A percentile compares a stretch with the other conserved stretches of the same genome.
Conservation (phyloP, 208 protist genomes). For the Leishmania aethiopica region DNA sequence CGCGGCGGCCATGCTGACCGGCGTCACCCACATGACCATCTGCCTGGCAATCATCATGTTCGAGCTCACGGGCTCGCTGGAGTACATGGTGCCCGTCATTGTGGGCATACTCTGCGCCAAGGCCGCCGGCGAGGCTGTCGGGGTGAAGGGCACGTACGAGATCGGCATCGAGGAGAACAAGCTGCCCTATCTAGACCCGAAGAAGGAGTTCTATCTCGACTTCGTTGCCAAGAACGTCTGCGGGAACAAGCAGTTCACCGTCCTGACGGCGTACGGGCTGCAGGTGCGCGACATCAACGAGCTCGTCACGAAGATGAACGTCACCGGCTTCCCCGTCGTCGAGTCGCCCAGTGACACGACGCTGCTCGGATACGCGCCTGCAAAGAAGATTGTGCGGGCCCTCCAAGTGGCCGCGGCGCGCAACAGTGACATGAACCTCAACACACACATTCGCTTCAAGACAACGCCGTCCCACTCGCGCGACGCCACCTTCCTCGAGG, state of each 20-base stretch:
- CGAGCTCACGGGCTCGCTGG: slow-evolving; percentile 89
- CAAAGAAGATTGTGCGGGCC: slow-evolving; percentile 58
- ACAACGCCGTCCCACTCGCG: slow-evolving; percentile 23
- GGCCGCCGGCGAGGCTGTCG: slow-evolving; percentile 70
- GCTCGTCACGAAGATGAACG: slow-evolving; percentile 56
- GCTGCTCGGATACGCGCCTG: slow-evolving; percentile 71
- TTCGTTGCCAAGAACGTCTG: slow-evolving; percentile 65
- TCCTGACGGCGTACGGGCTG: slow-evolving; percentile 65
- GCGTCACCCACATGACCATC: slow-evolving; percentile 93
- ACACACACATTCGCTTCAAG: slow-evolving; percentile 56
- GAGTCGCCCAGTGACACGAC: slow-evolving; percentile 55
- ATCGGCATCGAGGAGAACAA: slow-evolving; percentile 77
- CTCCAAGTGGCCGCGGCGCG: slow-evolving; percentile 56
- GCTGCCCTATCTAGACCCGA: slow-evolving; percentile 82
- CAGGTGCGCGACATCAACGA: slow-evolving; percentile 68
- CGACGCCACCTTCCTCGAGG: slow-evolving; percentile 36
- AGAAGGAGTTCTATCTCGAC: slow-evolving; percentile 72
- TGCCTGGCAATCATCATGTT: slow-evolving; percentile 95
- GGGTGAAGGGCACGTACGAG: slow-evolving; percentile 78
- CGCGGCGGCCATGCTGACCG: slow-evolving; percentile 90
- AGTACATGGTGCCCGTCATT: slow-evolving; percentile 81
- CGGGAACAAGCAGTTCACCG: slow-evolving; percentile 48
- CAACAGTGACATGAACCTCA: slow-evolving; percentile 47
- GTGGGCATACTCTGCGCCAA: slow-evolving; percentile 76
- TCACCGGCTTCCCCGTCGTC: slow-evolving; percentile 79